These are phyloP conservation scores for Auriscalpium vulgare DNA, from an alignment of 768 basidiomycete species.

Conservation along the genomic window DNA sequence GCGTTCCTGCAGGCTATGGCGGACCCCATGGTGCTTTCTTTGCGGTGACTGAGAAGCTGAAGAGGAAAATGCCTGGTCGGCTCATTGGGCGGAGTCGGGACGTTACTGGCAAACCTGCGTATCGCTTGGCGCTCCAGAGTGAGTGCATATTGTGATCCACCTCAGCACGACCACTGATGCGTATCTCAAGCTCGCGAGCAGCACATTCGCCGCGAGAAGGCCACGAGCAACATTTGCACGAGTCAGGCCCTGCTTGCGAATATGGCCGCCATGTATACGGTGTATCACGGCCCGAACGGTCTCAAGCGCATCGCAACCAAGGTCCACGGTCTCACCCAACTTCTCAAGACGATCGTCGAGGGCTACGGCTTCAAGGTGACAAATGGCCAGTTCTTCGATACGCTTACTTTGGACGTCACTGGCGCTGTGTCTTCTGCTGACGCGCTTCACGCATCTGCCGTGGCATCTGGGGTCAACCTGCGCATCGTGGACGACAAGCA, in stretches of 20 bases:
- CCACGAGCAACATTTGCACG: constrained; percentile 97
- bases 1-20: constrained; percentile 95
- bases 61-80: constrained; percentile 98
- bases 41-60: constrained; percentile 83
- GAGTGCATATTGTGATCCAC: constrained; percentile 22
- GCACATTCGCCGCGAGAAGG: constrained; percentile 96
- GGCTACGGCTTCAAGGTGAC: constrained; percentile 64
- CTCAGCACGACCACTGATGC: background rate
- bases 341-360: constrained; percentile 62
- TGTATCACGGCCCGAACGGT: constrained; percentile 91
- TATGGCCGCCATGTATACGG: constrained; percentile 98
- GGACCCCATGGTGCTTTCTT: constrained; percentile 98
- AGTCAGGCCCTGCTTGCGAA: constrained; percentile 96
- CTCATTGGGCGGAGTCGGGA: constrained; percentile 89
- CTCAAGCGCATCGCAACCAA: constrained; percentile 79
- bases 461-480: constrained; percentile 70
- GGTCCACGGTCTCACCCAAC: constrained; percentile 82
- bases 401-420: constrained; percentile 71
- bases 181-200: constrained; percentile 76
- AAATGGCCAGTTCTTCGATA: constrained; percentile 87
- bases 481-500: constrained; percentile 63
- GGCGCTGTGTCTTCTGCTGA: constrained; percentile 45
- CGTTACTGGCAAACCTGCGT: constrained; percentile 75
- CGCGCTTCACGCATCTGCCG: constrained; percentile 62
- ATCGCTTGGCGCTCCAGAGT: constrained; percentile 93